These are phyloP conservation scores for Jimgerdemannia lactiflua DNA, from an alignment of 192 early-diverging fungal species.

Conservation along the genomic window DNA sequence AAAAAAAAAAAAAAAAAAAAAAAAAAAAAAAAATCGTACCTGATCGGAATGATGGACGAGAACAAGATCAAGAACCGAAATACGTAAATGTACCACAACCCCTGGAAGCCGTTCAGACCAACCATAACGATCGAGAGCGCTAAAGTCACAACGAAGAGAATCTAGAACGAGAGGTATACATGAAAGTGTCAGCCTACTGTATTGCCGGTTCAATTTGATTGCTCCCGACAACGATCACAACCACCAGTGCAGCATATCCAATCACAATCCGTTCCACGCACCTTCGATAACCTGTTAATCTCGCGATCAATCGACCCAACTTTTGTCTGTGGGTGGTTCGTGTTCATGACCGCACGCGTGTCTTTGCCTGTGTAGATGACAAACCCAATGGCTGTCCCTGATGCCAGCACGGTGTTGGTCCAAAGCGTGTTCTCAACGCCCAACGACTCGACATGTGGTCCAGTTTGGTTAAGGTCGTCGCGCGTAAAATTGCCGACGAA, in stretches of 20 bases:
- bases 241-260: too few relatives aligned
- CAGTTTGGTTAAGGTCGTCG: slow-evolving; percentile 16
- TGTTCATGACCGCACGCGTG: slow-evolving; percentile 96
- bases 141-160: slow-evolving; percentile 84
- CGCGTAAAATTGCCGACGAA: slow-evolving; percentile 78
- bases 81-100: slow-evolving; percentile 88
- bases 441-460: slow-evolving; percentile 61
- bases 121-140: slow-evolving; percentile 84
- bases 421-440: slow-evolving; percentile 91
- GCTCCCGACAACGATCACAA: too few relatives aligned
- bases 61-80: slow-evolving; percentile 95
- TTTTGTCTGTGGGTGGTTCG: slow-evolving; percentile 87
- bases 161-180: slow-evolving; percentile 34
- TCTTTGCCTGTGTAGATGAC: slow-evolving; percentile 92
- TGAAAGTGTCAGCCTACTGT: background rate
- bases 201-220: background rate
- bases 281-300: slow-evolving; percentile 90
- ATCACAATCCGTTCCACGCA: slow-evolving; percentile 8
- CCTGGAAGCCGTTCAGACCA: slow-evolving; percentile 83
- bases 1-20: too few relatives aligned
- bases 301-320: slow-evolving; percentile 87
- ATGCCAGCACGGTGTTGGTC: slow-evolving; percentile 94
- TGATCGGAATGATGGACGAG: slow-evolving; percentile 95
- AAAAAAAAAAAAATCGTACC: slow-evolving; percentile 22
- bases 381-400: slow-evolving; percentile 82